Conservation (phyloP, 2,329 filamentous ascomycete genomes). For the Trichoderma koningii region DNA sequence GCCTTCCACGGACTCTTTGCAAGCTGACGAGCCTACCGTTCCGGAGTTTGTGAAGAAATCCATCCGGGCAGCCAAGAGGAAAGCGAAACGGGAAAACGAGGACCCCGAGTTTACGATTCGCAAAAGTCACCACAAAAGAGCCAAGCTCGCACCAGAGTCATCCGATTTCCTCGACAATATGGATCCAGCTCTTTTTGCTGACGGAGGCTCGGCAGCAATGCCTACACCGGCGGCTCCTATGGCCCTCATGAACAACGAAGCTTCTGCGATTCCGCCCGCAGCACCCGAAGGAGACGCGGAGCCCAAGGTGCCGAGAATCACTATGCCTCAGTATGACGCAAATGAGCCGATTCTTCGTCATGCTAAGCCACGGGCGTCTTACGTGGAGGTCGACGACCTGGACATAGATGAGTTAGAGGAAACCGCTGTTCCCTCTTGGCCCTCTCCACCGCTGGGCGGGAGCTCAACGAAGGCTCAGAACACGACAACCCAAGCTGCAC, state of each 20-base stretch:
- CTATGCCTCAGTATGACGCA: constrained; percentile 42
- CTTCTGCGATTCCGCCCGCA: constrained; percentile 27
- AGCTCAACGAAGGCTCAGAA: constrained; percentile 26
- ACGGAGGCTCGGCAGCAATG: constrained; percentile 12
- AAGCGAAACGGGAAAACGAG: constrained; percentile 55
- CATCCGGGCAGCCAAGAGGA: constrained; percentile 55
- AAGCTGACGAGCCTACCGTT: constrained; percentile 49
- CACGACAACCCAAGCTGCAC: constrained; percentile 32
- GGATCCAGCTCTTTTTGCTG: constrained; percentile 56
- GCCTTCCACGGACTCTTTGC: constrained; percentile 50
- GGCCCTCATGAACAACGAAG: constrained; percentile 28
- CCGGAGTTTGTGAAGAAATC: constrained; percentile 59
- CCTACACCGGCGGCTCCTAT: constrained; percentile 29
- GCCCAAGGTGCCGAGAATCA: constrained; percentile 32
- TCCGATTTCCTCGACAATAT: constrained; percentile 46
- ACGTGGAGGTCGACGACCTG: constrained; percentile 51
- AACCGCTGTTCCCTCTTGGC: constrained; percentile 37
- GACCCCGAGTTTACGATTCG: constrained; percentile 56
- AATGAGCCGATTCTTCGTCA: constrained; percentile 55
- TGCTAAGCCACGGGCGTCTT: constrained; percentile 55
- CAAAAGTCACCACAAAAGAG: constrained; percentile 49
- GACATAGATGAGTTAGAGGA: constrained; percentile 48
- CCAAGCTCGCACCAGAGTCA: constrained; percentile 33
- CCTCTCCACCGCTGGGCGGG: background rate
- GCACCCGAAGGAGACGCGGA: constrained; percentile 26